Evolutionary conservation across 805 yeast genomes (phyloP).

Genomic region (Metschnikowia shivogae): DNA sequence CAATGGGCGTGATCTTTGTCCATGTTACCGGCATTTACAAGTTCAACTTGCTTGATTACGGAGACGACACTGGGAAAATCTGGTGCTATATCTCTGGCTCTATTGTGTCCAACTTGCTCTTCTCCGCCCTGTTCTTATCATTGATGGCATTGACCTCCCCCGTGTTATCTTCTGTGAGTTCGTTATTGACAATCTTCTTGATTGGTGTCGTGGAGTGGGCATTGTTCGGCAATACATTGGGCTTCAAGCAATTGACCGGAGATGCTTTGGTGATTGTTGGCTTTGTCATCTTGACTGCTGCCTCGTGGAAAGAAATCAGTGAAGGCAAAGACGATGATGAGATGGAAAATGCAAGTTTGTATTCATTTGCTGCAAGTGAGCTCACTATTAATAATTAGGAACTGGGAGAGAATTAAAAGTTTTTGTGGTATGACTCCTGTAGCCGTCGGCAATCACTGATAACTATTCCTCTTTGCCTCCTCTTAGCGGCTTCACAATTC

Average conservation of each 20-base stretch:
- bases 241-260: conserved; percentile 58
- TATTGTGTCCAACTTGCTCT: conserved; percentile 57
- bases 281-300: conserved; percentile 58
- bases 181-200: conserved; percentile 69
- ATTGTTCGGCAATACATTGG: conserved; percentile 55
- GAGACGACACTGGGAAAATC: conserved; percentile 31
- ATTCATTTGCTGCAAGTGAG: conserved; percentile 39
- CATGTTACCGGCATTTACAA: conserved; percentile 54
- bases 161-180: conserved; percentile 63
- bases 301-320: conserved; percentile 63
- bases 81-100: conserved; percentile 51
- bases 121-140: conserved; percentile 68
- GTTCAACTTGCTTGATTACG: conserved; percentile 50
- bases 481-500: conserved; percentile 59
- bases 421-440: background rate
- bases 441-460: background rate
- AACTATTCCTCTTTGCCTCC: conserved; percentile 37
- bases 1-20: conserved; percentile 44
- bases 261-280: conserved; percentile 68
- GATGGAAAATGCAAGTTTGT: conserved; percentile 38
- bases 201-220: conserved; percentile 77
- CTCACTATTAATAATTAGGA: conserved; percentile 11
- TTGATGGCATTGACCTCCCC: conserved; percentile 84
- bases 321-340: conserved; percentile 46
- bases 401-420: conserved; percentile 1